Evolutionary conservation across 257 asterid genomes (phyloP).

Genomic region (Solanum bulbocastanum): DNA sequence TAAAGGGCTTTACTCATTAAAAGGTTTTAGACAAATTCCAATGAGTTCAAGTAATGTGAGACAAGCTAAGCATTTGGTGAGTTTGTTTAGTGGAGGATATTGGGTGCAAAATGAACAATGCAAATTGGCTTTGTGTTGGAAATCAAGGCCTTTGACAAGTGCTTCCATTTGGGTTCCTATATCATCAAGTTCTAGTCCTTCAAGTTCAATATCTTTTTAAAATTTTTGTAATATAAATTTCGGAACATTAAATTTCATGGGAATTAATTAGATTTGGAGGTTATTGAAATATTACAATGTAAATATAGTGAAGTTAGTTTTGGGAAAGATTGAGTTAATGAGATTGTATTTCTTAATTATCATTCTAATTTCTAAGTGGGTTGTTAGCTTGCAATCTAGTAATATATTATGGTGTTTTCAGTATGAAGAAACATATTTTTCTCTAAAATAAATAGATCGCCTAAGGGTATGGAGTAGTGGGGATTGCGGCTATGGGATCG

Average conservation of each 20-base stretch:
- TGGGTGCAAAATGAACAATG: constrained; percentile 31
- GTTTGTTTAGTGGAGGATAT: constrained; percentile 22
- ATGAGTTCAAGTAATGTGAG: constrained; percentile 28
- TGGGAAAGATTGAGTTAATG: not conserved
- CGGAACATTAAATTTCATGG: not conserved
- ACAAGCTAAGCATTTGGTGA: constrained; percentile 28
- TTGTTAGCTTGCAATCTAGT: not conserved
- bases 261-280: not conserved
- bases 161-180: constrained; percentile 34
- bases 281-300: not conserved
- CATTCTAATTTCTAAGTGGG: not conserved
- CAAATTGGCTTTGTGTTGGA: constrained; percentile 25
- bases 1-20: constrained; percentile 3
- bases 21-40: constrained; percentile 22
- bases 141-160: constrained; percentile 24
- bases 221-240: not conserved
- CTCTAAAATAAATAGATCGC: too few relatives aligned
- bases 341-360: not conserved
- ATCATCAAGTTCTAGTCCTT: not conserved
- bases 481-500: too few relatives aligned
- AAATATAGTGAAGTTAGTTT: not conserved
- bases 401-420: not conserved
- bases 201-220: constrained; percentile 14
- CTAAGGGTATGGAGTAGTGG: too few relatives aligned
- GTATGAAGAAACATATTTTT: too few relatives aligned